phyloP scores from a whole-genome alignment of 1,284 basidiomycete genomes.

The Amylostereum areolatum region DNA sequence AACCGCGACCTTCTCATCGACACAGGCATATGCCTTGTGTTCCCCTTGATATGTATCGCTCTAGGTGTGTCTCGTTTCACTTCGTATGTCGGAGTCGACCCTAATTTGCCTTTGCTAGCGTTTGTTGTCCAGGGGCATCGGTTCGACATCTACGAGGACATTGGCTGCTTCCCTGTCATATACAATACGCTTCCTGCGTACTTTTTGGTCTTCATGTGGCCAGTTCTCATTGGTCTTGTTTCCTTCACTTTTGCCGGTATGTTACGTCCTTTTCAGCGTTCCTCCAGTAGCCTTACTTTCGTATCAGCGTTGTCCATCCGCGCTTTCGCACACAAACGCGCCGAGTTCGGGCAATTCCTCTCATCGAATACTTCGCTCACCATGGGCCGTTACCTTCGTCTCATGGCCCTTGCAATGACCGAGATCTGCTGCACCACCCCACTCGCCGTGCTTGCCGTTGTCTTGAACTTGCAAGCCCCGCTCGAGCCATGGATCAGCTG shows the following conservation, averaged over 20 bases:
- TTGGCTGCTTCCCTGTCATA: slow-evolving; percentile 19
- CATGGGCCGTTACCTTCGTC: slow-evolving; percentile 39
- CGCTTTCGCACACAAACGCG: no score
- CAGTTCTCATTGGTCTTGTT: slow-evolving; percentile 15
- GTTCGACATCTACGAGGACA: slow-evolving; percentile 23
- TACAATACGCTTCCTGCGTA: slow-evolving; percentile 18
- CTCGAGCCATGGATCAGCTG: slow-evolving; percentile 47
- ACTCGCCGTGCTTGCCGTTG: slow-evolving; percentile 21
- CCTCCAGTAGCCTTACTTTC: not conserved
- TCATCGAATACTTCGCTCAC: slow-evolving; percentile 22
- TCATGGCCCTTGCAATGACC: slow-evolving; percentile 39
- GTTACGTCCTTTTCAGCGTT: not conserved
- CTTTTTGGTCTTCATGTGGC: slow-evolving; percentile 17
- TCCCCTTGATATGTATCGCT: slow-evolving; percentile 25
- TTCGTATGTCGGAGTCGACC: not conserved
- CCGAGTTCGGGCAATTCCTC: slow-evolving; percentile 23
- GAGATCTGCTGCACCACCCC: slow-evolving; percentile 31
- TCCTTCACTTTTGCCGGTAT: slow-evolving; percentile 17
- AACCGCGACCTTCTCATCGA: no score
- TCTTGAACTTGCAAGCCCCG: slow-evolving; percentile 17
- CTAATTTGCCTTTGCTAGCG: slow-evolving; percentile 9
- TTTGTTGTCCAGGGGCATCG: slow-evolving; percentile 24
- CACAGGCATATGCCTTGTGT: slow-evolving; percentile 18
- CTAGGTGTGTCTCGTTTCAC: slow-evolving; percentile 19
- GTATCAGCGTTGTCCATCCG: no score